Base-by-base conservation (phyloP, 1,284 basidiomycete species). In the Apiotrichum gamsii region DNA sequence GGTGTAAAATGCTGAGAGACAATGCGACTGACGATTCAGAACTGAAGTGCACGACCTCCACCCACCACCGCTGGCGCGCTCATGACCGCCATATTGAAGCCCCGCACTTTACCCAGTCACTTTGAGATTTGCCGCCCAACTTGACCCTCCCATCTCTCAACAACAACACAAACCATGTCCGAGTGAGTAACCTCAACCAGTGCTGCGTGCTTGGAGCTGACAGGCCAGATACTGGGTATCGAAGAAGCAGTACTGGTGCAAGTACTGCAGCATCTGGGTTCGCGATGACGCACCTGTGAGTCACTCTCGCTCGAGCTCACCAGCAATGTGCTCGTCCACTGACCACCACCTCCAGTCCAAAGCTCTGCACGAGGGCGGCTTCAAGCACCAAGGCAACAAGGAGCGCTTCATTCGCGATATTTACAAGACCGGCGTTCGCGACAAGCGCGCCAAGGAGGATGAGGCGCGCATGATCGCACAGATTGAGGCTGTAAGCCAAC, bases 381-480 rank as follows among this genome's bases (percentile, higher is more conserved):
- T 94, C 41, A 82, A 89, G 39, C 95, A 99, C 75, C 88, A 95
- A 68, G 90, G 90, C 39, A 95, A 89, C 69, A 83, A 88, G 53
- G 91, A 96, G 65, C 80, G 91, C 9, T 94, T 86, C 70, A 87
- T 98, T 44, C 79, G 89, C 34, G 82, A 86, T 34, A 79, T 97
- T 24, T 98, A 98, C 79, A 94, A 94, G 75, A 76, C 82, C n/a
- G 86, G 90, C 5, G 88, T 91, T 73, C 83, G 84, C 73, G 81
- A 82, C 45, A 87, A 88, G 75, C 82, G 85, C 69, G 91, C 95
- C 58, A 77, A 78, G 39, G 87, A 86, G 45, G 84, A 90, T 62
- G 90, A 93, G 73, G 84, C 82, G 59, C 76, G 82, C 53, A 88
- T 95, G 65, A 88, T 97, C 79, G 83, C 77, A 13, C 75, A 82